Percentiles rank a stretch among this genome's conserved stretches.
Evolutionary conservation across 2,329 filamentous ascomycete species (phyloP).

Genomic region (Hawksworthiomyces lignivorus): DNA sequence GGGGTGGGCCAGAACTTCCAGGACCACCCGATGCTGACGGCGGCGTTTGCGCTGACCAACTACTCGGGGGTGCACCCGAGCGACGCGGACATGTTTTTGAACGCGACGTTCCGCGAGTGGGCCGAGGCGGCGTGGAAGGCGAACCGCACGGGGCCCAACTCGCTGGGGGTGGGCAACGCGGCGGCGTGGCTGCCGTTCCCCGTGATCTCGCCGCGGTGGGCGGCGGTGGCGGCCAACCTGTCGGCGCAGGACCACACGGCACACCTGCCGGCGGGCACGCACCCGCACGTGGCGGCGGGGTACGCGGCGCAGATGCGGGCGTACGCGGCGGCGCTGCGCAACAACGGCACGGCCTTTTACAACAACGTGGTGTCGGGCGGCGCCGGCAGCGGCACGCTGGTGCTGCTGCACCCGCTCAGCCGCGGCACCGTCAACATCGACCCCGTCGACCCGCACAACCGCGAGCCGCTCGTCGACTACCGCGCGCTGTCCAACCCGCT

Average conservation of each 20-base stretch:
- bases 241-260: constrained; percentile 24
- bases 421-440: constrained; percentile 32
- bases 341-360: constrained; percentile 26
- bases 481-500: constrained; percentile 37
- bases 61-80: constrained; percentile 15
- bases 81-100: constrained; percentile 15
- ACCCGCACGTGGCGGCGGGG: constrained; percentile 29
- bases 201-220: constrained; percentile 22
- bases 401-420: constrained; percentile 29
- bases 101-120: constrained; percentile 20
- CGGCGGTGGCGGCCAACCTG: constrained; percentile 20
- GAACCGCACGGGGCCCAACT: constrained; percentile 23
- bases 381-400: constrained; percentile 20
- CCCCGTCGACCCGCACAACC: constrained; percentile 27
- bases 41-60: constrained; percentile 14
- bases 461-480: constrained; percentile 30
- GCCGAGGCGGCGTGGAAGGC: constrained; percentile 18
- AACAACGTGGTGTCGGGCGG: constrained; percentile 22
- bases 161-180: constrained; percentile 22
- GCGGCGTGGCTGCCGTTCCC: constrained; percentile 27
- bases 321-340: constrained; percentile 19
- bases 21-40: constrained; percentile 32
- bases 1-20: constrained; percentile 43
- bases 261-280: constrained; percentile 24
- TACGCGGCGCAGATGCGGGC: constrained; percentile 28